Evolutionary conservation across 2,329 filamentous ascomycete genomes (phyloP), one percentile per base, ranked within the genome.

Genomic region (Plenodomus lindquistii): DNA sequence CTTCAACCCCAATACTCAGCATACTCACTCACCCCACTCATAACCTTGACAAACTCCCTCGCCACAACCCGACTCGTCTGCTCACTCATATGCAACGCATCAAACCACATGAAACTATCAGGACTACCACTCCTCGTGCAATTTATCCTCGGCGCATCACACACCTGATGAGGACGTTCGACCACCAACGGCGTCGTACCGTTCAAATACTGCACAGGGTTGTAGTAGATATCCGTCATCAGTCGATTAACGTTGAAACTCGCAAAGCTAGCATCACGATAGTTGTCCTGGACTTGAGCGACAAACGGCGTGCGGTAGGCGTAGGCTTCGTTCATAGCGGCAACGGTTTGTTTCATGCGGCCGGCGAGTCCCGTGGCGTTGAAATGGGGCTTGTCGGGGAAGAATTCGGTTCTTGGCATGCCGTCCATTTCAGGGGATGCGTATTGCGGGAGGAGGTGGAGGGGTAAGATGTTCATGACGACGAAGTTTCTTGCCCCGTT

Each of bases 61-160:
- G 82, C 84, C 42, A 86, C 77, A 37, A 79, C 74, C 61, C 80
- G 73, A 70, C 83, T 80, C 7, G 85, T 80, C 70, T 83, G 81
- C 70, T 85, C 79, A 22, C 84, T 85, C 0, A 87, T 87, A 73
- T 93, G 89, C 64, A 92, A 68, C 64, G 85, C 81, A 70, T 93
- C 88, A 60, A 79, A 88, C 86, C 88, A 92, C 66, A 90, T 57
- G 66, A 82, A 92, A 38, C 81, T 84, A 56, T 87, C 81, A 27
- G 60, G 60, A 18, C 61, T 66, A n/a, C 39, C 15, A 27, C 52
- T 42, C 21, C 41, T 34, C 10, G 55, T 60, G 55, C 79, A 81
- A 40, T 74, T 67, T 6, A 54, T 55, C 4, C 73, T 71, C 8
- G 58, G 67, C 2, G 65, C 44, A 48, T 73, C 62, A 60, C 87